phyloP scores from a whole-genome alignment of 2,329 filamentous ascomycete genomes.

The Diaporthe amygdali region DNA sequence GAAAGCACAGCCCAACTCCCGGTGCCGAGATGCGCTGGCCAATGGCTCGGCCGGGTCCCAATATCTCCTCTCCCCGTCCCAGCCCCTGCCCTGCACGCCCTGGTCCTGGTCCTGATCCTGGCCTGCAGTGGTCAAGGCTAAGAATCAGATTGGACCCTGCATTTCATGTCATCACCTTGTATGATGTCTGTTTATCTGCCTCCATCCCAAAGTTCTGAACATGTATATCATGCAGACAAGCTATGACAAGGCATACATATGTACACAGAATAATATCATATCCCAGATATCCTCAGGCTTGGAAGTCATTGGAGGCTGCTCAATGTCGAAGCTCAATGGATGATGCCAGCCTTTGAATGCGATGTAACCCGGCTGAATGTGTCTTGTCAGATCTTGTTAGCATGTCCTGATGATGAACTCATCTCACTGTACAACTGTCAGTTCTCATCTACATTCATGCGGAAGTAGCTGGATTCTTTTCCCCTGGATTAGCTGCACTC shows the following conservation, averaged over 20 bases:
- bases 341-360: neutral
- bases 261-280: neutral
- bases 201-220: neutral
- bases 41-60: conserved; percentile 10
- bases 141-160: neutral
- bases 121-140: neutral
- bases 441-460: too few relatives aligned
- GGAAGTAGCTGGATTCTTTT: neutral
- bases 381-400: neutral
- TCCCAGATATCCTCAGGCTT: too few relatives aligned
- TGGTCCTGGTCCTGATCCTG: neutral
- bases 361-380: neutral
- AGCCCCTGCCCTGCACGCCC: too few relatives aligned
- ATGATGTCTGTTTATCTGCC: neutral
- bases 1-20: neutral
- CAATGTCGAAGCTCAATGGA: too few relatives aligned
- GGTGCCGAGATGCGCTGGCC: conserved; percentile 9
- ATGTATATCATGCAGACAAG: neutral
- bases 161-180: neutral
- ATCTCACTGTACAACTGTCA: too few relatives aligned
- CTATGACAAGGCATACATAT: neutral
- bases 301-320: too few relatives aligned
- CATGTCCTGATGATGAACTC: neutral
- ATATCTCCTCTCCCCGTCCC: too few relatives aligned
- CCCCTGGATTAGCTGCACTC: neutral